Base-by-base conservation (phyloP, 139 green algal species). In the Auxenochlorella pyrenoidosa region DNA sequence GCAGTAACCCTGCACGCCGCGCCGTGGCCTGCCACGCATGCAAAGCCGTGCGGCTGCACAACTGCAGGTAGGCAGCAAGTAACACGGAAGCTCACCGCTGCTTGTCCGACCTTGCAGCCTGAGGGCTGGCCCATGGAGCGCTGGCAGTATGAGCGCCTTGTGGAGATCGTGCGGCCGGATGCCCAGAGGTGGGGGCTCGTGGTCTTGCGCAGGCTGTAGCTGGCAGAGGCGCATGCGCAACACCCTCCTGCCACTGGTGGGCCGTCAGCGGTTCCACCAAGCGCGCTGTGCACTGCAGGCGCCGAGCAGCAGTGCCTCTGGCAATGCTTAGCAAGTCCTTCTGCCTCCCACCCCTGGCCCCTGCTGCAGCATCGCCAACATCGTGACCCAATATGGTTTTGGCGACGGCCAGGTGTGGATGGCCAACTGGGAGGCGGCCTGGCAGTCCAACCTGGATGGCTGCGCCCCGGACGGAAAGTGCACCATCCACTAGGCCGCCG, bases 361-460 rank as follows among this genome's bases (percentile, higher is more conserved):
- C 34, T 70, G 47, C 59, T 47, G 60, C 80, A 85, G 80, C 40
- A 36, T 85, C 10, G 68, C 68, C 3, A 34, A 38, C 21, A 59
- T 87, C 1, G 32, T 87, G 21, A 34, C 10, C 8, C 30, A 79
- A 68, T 38, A 79, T 34, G 68, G 68, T 38, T 44, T 87, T 32
- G 82, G 66, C 16, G 68, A 87, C 47, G 43, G 60, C 68, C 68
- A 79, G 34, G 36, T 43, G 43, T 87, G 82, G 82, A 59, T 87
- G 82, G 36, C 51, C 3, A 70, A 58, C 22, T 87, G 82, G 82
- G 68, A 87, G 44, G 51, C 79, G 68, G 82, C 54, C 43, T 87
- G 82, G 82, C 68, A 80, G 82, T 34, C 66, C 34, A 87, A 68
- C 60, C 36, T 87, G n/a, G 44, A 87, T 40, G n/a, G 43, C 0